Base-by-base conservation (phyloP, 148 eudicot species). In the Fallopia convolvulus region DNA sequence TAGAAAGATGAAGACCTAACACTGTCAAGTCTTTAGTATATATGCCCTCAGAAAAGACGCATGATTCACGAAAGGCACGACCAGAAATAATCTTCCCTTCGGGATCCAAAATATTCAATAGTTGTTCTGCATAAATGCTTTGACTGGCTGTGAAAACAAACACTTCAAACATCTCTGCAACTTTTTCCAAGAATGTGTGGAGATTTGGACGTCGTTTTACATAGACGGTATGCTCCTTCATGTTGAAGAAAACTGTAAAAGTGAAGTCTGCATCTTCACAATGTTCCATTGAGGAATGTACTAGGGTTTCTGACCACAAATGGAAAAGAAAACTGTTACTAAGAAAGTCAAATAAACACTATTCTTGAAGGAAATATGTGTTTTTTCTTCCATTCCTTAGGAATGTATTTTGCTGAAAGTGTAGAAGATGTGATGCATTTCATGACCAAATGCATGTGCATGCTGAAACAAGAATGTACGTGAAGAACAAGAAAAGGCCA, bases 71-170 rank as follows among this genome's bases (percentile, higher is more conserved):
- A 81, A 91, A 91, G 63, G 93, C 97, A 79, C 98, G 88, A 44
- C 85, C 86, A 61, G 97, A 85, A 55, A 95, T 84, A 78, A 93
- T 66, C 74, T 87, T 93, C 79, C 91, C 88, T 74, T 89, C 89
- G 56, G 98, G 97, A 85, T 95, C 99, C 83, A 95, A 75, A 75
- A 89, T 90, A 82, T 95, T 92, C 50, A 95, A 80, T 77, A 95
- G 97, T 70, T 93, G 93, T 68, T 87, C 84, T 5, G 99, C 99
- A 74, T 95, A 95, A 74, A 93, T 87, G 87, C 98, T 91, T 82
- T 91, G 97, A 84, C 99, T 95, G 81, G 99, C 99, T 48, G 99
- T 95, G 83, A 95, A 95, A 65, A 95, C 82, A 79, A 95, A 86
- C 75, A 93, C 76, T 78, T 95, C 90, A 89, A 95, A 95, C 97